phyloP scores from a whole-genome alignment of 2,329 filamentous ascomycete species.

The Xylaria sp. region DNA sequence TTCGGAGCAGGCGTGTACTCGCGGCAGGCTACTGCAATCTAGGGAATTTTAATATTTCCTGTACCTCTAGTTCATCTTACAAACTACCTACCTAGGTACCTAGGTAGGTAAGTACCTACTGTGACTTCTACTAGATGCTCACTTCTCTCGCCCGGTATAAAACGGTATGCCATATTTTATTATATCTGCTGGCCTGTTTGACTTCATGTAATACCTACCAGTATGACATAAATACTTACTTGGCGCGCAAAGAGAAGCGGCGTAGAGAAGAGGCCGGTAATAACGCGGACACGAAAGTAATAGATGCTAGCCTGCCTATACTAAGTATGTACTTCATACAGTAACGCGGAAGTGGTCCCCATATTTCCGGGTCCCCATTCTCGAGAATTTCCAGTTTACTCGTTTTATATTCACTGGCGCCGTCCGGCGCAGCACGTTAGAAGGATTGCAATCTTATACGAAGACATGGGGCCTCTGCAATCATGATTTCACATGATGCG shows the following conservation, averaged over 20 bases:
- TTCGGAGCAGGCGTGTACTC: not conserved
- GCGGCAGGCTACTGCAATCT: too few species aligned
- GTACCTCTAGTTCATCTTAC: not conserved
- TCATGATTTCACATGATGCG: not conserved
- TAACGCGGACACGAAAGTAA: conserved; percentile 17
- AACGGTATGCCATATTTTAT: not conserved
- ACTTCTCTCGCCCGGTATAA: not conserved
- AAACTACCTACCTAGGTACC: not conserved
- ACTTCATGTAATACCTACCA: not conserved
- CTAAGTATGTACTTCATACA: not conserved
- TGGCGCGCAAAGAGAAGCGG: not conserved
- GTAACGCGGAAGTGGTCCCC: conserved; percentile 28
- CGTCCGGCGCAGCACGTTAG: not conserved
- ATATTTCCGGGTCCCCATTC: conserved; percentile 16
- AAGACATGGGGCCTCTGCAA: not conserved
- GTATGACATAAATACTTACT: not conserved
- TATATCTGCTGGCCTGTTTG: not conserved
- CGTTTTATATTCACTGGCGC: too few species aligned
- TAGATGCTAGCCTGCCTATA: not conserved
- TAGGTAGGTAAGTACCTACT: not conserved
- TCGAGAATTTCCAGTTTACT: not conserved
- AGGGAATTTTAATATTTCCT: not conserved
- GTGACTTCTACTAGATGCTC: not conserved
- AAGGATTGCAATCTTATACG: not conserved
- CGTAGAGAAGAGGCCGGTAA: not conserved